Percentiles rank a stretch among this genome's conserved stretches.
These are phyloP conservation scores for Penicillium sp. DNA, from an alignment of 2,329 filamentous ascomycete species.

Conservation along the genomic window DNA sequence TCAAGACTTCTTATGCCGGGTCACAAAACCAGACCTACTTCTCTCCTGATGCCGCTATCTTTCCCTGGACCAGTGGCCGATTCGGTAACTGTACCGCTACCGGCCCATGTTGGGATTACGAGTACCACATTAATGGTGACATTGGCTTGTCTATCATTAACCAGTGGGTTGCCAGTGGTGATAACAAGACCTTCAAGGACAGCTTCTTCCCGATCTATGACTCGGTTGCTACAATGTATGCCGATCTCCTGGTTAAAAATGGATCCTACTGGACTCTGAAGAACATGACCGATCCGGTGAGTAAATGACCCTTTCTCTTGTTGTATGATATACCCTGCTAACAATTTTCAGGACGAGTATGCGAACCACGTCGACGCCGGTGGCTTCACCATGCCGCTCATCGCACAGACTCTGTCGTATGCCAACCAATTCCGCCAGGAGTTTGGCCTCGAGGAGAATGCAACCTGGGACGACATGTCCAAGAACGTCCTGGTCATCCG, in stretches of 20 bases:
- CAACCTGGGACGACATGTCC: constrained; percentile 60
- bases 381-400: constrained; percentile 68
- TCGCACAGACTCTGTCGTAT: constrained; percentile 56
- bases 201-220: constrained; percentile 65
- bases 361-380: constrained; percentile 68
- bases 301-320: constrained; percentile 17
- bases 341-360: constrained; percentile 59
- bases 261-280: constrained; percentile 55
- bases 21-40: constrained; percentile 64
- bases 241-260: constrained; percentile 63
- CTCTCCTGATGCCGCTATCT: constrained; percentile 61
- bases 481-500: constrained; percentile 59
- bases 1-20: constrained; percentile 56
- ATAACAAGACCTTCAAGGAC: constrained; percentile 57
- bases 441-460: constrained; percentile 58
- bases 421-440: constrained; percentile 61
- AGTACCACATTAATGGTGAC: constrained; percentile 72
- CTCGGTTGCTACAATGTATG: constrained; percentile 63
- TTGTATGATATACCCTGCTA: not conserved
- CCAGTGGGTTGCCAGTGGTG: constrained; percentile 62
- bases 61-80: constrained; percentile 68
- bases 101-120: constrained; percentile 68
- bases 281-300: constrained; percentile 72
- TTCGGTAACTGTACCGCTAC: constrained; percentile 69
- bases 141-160: constrained; percentile 65